Conservation (phyloP, 2,329 filamentous ascomycete species). For the Ophiostoma triangulosporum region DNA sequence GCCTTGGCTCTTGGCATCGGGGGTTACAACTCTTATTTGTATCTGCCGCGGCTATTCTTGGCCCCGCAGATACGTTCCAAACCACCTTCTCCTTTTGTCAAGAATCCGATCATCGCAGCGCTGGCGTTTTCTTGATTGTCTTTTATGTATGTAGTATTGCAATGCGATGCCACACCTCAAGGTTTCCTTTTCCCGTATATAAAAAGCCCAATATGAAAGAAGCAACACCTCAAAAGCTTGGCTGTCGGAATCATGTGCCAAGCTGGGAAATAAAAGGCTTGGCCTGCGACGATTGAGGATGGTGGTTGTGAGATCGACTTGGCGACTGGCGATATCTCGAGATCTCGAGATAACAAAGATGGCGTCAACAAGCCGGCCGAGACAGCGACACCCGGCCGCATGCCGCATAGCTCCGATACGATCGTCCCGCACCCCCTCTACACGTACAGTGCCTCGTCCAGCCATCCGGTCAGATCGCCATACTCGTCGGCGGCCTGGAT, state of each 20-base stretch:
- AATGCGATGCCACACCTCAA: not conserved
- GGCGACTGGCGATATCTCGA: not conserved
- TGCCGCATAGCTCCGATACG: too few relatives aligned
- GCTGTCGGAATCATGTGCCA: not conserved
- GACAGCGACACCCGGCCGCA: not conserved
- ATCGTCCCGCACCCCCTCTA: too few relatives aligned
- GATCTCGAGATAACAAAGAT: not conserved
- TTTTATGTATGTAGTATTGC: not conserved
- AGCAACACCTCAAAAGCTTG: conserved; percentile 1
- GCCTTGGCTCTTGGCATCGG: not conserved
- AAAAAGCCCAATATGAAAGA: not conserved
- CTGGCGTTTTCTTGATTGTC: not conserved
- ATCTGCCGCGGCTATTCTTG: not conserved
- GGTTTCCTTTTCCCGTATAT: not conserved
- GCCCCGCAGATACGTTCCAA: not conserved
- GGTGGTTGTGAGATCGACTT: not conserved
- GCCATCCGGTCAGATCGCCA: conserved; percentile 36
- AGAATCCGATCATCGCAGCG: not conserved
- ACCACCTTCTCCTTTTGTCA: not conserved
- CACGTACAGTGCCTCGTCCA: conserved; percentile 29
- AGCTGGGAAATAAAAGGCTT: not conserved
- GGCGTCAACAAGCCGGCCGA: not conserved
- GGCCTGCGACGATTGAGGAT: not conserved
- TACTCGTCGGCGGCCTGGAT: conserved; percentile 55
- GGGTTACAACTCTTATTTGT: not conserved